These are phyloP conservation scores for Ramularia endophylla DNA, from an alignment of 2,329 filamentous ascomycete genomes.

Conservation along the genomic window DNA sequence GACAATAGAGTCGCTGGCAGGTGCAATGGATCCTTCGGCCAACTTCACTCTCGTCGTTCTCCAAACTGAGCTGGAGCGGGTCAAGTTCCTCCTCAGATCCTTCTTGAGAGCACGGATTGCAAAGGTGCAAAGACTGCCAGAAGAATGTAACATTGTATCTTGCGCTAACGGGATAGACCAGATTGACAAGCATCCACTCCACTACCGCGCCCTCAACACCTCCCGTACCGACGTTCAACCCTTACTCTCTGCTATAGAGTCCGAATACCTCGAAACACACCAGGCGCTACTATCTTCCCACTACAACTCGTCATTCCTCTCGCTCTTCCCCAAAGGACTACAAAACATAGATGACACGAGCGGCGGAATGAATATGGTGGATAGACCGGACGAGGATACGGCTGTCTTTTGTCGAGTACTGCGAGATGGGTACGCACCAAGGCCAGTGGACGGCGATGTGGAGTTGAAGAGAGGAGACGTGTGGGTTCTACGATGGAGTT, in stretches of 20 bases:
- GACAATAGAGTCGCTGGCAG: constrained; percentile 56
- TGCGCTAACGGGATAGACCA: constrained; percentile 32
- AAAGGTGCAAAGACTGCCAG: constrained; percentile 54
- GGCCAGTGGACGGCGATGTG: constrained; percentile 40
- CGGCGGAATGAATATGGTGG: constrained; percentile 88
- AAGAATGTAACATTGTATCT: not conserved
- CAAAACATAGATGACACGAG: constrained; percentile 86
- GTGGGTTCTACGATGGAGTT: constrained; percentile 55
- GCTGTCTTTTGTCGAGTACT: constrained; percentile 80
- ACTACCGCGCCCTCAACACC: constrained; percentile 55
- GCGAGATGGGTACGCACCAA: constrained; percentile 57
- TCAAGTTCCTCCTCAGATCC: constrained; percentile 83
- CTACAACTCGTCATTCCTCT: constrained; percentile 79
- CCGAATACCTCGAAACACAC: constrained; percentile 76
- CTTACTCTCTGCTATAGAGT: constrained; percentile 66
- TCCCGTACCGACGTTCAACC: constrained; percentile 30
- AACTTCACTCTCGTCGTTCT: constrained; percentile 93
- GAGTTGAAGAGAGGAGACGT: constrained; percentile 47
- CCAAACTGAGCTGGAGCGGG: constrained; percentile 91
- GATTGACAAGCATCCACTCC: constrained; percentile 71
- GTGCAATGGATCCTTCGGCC: constrained; percentile 79
- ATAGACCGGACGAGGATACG: constrained; percentile 72
- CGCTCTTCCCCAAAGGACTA: constrained; percentile 69
- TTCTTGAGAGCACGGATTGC: constrained; percentile 78
- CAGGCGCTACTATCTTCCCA: constrained; percentile 78